Percentiles rank a stretch among this genome's conserved stretches.
phyloP scores from a whole-genome alignment of 2,329 filamentous ascomycete genomes.

The Aspergillus arachidicola region DNA sequence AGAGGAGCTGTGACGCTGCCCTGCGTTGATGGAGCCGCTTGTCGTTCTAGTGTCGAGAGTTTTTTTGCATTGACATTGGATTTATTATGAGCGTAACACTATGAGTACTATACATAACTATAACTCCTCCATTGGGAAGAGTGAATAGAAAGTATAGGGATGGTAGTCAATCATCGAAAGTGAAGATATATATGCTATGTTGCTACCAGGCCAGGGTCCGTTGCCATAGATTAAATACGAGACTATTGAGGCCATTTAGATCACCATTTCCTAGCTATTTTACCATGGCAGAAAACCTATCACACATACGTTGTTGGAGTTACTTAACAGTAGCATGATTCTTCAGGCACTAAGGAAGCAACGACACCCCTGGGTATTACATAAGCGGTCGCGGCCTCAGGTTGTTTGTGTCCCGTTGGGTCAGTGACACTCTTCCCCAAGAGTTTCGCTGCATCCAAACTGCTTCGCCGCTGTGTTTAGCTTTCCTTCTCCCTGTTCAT shows the following conservation, averaged over 20 bases:
- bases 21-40: neutral
- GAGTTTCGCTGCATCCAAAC: conserved; percentile 11
- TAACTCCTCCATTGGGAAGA: neutral
- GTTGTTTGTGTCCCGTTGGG: neutral
- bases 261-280: neutral
- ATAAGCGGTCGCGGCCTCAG: conserved; percentile 17
- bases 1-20: conserved; percentile 17
- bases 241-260: neutral
- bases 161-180: neutral
- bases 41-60: neutral
- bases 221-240: neutral
- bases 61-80: neutral
- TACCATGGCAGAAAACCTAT: neutral
- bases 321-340: neutral
- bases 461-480: conserved; percentile 21
- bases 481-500: conserved; percentile 24
- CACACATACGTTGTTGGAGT: too few species aligned
- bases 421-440: conserved; percentile 11
- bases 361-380: conserved; percentile 14
- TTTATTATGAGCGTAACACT: neutral
- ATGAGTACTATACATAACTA: neutral
- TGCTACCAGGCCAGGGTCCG: neutral
- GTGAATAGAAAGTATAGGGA: neutral
- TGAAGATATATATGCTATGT: neutral
- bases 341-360: neutral